Evolutionary conservation across 495 filamentous ascomycete species (phyloP).

Genomic region (Trichoderma asperelloides): DNA sequence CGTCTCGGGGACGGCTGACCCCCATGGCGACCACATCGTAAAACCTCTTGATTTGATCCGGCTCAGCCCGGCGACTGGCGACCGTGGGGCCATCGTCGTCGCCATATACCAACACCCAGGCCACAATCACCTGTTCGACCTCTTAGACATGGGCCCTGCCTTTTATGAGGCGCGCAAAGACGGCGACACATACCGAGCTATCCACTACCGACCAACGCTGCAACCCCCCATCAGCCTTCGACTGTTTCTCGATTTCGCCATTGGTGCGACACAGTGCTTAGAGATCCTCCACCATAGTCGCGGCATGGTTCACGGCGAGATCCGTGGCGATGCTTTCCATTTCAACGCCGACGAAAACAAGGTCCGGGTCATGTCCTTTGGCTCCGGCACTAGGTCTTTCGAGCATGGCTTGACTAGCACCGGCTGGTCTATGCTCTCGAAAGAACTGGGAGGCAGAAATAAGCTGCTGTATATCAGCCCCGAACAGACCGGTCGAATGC

Average conservation of each 20-base stretch:
- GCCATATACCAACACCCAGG: conserved; percentile 75
- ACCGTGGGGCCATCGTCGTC: conserved; percentile 56
- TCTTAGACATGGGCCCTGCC: conserved; percentile 70
- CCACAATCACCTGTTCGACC: conserved; percentile 56
- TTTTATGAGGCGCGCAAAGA: conserved; percentile 48
- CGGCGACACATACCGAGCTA: conserved; percentile 37
- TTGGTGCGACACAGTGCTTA: conserved; percentile 73
- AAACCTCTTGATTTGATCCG: conserved; percentile 64
- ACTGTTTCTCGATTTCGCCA: conserved; percentile 77
- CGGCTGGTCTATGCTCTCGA: conserved; percentile 72
- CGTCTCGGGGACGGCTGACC: conserved; percentile 61
- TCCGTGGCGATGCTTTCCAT: conserved; percentile 81
- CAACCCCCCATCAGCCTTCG: conserved; percentile 56
- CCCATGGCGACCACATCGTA: conserved; percentile 62
- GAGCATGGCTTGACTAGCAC: conserved; percentile 78
- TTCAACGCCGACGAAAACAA: conserved; percentile 55
- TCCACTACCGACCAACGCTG: conserved; percentile 29
- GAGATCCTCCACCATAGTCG: conserved; percentile 81
- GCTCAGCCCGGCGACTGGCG: conserved; percentile 53
- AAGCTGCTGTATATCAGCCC: conserved; percentile 84
- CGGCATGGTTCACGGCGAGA: conserved; percentile 76
- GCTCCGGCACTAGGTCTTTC: conserved; percentile 74
- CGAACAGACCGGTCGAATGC: conserved; percentile 85
- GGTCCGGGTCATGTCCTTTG: conserved; percentile 76
- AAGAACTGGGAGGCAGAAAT: conserved; percentile 70